Evolutionary conservation across 2,329 filamentous ascomycete species (phyloP).

Genomic region (Clarireedia hainanense): DNA sequence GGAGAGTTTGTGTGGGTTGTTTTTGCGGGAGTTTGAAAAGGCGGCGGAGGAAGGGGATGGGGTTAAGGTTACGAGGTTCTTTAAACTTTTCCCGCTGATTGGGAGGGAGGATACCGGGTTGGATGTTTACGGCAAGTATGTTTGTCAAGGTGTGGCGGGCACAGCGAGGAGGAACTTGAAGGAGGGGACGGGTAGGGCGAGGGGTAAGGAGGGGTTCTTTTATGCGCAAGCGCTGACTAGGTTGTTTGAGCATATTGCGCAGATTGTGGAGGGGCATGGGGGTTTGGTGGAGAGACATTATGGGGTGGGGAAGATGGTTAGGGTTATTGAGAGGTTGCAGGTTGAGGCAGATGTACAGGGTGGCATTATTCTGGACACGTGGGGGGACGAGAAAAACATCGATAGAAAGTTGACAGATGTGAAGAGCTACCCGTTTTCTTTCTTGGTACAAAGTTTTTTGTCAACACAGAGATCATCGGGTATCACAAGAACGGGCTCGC

Average conservation of each 20-base stretch:
- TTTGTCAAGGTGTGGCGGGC: constrained; percentile 87
- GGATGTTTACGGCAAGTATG: constrained; percentile 92
- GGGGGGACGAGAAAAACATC: constrained; percentile 81
- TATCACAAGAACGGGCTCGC: constrained; percentile 67
- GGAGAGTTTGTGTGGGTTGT: constrained; percentile 82
- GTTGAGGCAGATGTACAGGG: constrained; percentile 94
- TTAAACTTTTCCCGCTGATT: constrained; percentile 95
- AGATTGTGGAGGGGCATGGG: constrained; percentile 90
- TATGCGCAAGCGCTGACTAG: constrained; percentile 86
- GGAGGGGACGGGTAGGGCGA: constrained; percentile 41
- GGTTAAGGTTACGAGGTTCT: constrained; percentile 86
- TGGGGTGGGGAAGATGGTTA: constrained; percentile 84
- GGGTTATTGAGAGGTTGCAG: constrained; percentile 86
- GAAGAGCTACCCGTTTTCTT: constrained; percentile 96
- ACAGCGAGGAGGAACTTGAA: constrained; percentile 75
- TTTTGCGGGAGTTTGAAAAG: constrained; percentile 90
- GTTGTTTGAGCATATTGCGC: constrained; percentile 93
- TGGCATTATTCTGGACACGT: constrained; percentile 90
- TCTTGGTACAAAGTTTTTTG: constrained; percentile 89
- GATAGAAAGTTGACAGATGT: constrained; percentile 87
- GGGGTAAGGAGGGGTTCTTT: constrained; percentile 64
- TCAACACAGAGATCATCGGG: constrained; percentile 57
- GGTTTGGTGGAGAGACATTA: constrained; percentile 91
- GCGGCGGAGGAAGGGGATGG: constrained; percentile 83
- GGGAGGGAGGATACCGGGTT: constrained; percentile 80